Percentiles rank a stretch among this genome's conserved stretches.
Evolutionary conservation across 768 basidiomycete species (phyloP).

Genomic region (Mycena rebaudengoi): DNA sequence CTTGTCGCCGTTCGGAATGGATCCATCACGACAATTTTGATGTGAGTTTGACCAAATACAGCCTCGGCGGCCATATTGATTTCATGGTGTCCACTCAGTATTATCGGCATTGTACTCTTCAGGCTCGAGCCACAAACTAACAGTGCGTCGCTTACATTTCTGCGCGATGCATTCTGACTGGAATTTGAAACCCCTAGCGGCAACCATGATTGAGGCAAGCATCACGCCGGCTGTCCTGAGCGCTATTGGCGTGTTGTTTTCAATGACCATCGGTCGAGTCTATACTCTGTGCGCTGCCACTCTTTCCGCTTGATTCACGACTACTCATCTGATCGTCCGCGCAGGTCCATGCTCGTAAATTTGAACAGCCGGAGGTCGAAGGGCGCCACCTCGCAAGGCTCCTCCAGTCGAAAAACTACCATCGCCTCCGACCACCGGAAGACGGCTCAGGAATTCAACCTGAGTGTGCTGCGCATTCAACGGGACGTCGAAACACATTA

Average conservation of each 20-base stretch:
- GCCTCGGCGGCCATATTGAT: too few relatives aligned
- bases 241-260: too few relatives aligned
- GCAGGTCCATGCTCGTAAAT: conserved; percentile 10
- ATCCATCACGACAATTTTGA: not conserved
- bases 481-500: conserved; percentile 17
- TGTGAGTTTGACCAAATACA: not conserved
- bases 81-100: too few relatives aligned
- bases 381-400: not conserved
- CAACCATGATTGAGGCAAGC: not conserved
- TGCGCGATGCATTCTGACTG: too few relatives aligned
- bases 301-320: not conserved
- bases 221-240: too few relatives aligned
- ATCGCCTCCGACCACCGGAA: too few relatives aligned
- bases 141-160: not conserved
- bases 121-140: not conserved
- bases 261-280: not conserved
- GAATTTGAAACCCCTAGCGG: not conserved
- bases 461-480: conserved; percentile 8
- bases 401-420: not conserved
- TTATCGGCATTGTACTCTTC: too few relatives aligned
- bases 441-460: not conserved
- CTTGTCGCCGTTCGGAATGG: not conserved
- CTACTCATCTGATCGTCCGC: not conserved
- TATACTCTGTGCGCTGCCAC: not conserved
- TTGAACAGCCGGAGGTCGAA: not conserved